Conservation (phyloP, 768 basidiomycete species). For the Panaeolus papilionaceus region DNA sequence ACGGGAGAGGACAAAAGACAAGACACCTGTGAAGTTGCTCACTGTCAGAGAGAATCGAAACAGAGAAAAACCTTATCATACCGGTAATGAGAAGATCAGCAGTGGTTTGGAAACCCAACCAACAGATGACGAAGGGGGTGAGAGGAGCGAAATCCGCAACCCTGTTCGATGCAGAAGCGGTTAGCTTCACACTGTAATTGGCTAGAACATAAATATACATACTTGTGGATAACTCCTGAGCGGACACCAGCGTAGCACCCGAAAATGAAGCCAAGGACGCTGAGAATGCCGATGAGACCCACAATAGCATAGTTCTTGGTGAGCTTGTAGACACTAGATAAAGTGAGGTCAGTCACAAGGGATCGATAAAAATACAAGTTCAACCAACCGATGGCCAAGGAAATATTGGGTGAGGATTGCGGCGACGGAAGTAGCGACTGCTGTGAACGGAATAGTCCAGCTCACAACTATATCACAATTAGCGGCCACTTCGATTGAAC, state of each 20-base stretch:
- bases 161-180: constrained; percentile 29
- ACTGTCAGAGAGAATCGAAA: background rate
- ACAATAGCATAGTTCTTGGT: constrained; percentile 42
- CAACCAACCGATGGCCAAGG: constrained; percentile 48
- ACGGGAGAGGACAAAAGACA: constrained; percentile 39
- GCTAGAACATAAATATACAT: constrained; percentile 22
- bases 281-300: constrained; percentile 42
- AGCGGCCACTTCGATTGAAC: background rate
- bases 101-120: constrained; percentile 52
- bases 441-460: constrained; percentile 61
- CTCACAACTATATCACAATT: constrained; percentile 36
- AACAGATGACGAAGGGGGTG: constrained; percentile 49
- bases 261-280: constrained; percentile 46
- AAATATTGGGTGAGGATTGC: constrained; percentile 58
- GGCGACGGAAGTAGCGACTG: constrained; percentile 50
- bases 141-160: constrained; percentile 47
- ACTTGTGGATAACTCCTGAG: constrained; percentile 50
- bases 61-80: constrained; percentile 27
- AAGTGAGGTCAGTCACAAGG: background rate
- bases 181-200: too few species aligned
- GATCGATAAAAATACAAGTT: background rate
- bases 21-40: constrained; percentile 24
- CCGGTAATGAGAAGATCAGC: constrained; percentile 53
- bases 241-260: constrained; percentile 49
- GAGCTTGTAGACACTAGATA: constrained; percentile 39